These are phyloP conservation scores for Zarea fungicola DNA, from an alignment of 2,329 filamentous ascomycete species.

Conservation along the genomic window DNA sequence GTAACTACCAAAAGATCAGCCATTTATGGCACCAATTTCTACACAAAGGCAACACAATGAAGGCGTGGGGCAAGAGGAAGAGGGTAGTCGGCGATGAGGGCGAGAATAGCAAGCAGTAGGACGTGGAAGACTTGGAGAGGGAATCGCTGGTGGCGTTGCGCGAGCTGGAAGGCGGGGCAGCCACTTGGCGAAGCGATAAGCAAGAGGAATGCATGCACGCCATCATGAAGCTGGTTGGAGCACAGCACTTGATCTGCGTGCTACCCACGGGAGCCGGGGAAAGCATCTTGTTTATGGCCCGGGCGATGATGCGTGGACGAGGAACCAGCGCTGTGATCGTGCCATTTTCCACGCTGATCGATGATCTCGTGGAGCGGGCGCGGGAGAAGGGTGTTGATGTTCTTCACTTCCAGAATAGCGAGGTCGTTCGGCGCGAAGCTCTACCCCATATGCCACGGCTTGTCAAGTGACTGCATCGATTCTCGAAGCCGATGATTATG, in stretches of 20 bases:
- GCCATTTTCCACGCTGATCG: conserved; percentile 5
- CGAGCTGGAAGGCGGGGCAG: neutral
- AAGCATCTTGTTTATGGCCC: conserved; percentile 11
- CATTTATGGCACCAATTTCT: conserved; percentile 10
- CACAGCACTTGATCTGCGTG: conserved; percentile 6
- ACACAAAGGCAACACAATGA: neutral
- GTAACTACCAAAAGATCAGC: conserved; percentile 4
- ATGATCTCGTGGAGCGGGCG: neutral
- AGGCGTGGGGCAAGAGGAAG: neutral
- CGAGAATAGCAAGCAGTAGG: neutral
- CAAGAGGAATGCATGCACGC: neutral
- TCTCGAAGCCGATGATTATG: neutral
- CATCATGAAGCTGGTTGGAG: neutral
- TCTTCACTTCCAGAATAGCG: neutral
- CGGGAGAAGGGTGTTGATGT: neutral
- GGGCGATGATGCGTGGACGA: conserved; percentile 1
- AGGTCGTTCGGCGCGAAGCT: neutral
- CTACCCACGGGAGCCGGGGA: conserved; percentile 12
- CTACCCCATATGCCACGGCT: neutral
- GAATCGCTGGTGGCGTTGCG: neutral
- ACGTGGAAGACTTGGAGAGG: neutral
- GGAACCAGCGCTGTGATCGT: conserved; percentile 7
- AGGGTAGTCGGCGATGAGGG: neutral
- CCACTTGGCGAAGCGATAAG: neutral
- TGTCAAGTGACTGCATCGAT: neutral